These are phyloP conservation scores for Naganishia antarctica DNA, from an alignment of 768 basidiomycete species.

Conservation along the genomic window DNA sequence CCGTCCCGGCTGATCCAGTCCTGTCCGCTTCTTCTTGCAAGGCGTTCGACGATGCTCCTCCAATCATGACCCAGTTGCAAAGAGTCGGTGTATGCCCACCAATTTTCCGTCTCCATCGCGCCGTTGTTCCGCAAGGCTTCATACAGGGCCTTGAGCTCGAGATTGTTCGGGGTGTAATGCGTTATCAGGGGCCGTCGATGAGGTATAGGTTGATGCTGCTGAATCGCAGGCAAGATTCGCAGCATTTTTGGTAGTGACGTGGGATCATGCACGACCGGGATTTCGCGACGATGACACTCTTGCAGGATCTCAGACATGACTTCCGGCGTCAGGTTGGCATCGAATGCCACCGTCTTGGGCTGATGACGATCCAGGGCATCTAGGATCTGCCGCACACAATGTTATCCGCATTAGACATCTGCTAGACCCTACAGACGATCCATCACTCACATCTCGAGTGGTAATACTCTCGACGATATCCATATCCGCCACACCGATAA, in stretches of 20 bases:
- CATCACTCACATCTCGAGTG: constrained; percentile 52
- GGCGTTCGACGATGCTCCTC: constrained; percentile 54
- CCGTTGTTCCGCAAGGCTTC: constrained; percentile 36
- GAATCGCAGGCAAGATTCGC: constrained; percentile 61
- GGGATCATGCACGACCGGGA: constrained; percentile 84
- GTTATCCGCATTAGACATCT: not conserved
- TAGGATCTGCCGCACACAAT: constrained; percentile 53
- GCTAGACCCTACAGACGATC: not conserved
- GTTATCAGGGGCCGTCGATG: constrained; percentile 53
- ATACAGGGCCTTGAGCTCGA: constrained; percentile 62
- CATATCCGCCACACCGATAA: constrained; percentile 92
- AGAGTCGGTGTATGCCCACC: constrained; percentile 65
- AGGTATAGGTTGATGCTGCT: constrained; percentile 17
- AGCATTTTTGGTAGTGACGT: constrained; percentile 80
- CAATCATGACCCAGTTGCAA: constrained; percentile 66
- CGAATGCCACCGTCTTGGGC: constrained; percentile 44
- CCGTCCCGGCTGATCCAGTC: constrained; percentile 61
- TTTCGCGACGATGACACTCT: constrained; percentile 54
- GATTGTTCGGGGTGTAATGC: constrained; percentile 76
- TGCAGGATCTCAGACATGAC: constrained; percentile 57
- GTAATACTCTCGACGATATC: constrained; percentile 55
- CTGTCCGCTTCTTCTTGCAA: constrained; percentile 53
- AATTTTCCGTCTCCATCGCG: constrained; percentile 57
- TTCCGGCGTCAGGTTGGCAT: constrained; percentile 50
- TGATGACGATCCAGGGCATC: constrained; percentile 53